These are phyloP conservation scores for Ilex asprella DNA, from an alignment of 257 asterid species.

Conservation along the genomic window DNA sequence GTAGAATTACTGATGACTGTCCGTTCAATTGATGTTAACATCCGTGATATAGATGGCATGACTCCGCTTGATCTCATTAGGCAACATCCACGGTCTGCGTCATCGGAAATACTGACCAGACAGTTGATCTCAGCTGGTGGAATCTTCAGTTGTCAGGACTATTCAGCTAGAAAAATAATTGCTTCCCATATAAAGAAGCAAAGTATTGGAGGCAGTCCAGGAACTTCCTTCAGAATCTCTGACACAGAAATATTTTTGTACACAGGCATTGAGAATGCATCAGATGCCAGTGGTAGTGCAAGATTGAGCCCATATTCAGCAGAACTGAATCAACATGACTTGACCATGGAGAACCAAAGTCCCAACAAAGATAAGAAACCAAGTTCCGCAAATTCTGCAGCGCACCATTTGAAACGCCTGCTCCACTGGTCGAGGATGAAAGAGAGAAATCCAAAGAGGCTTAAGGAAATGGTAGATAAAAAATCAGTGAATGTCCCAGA, in stretches of 20 bases:
- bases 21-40: conserved; percentile 47
- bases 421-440: conserved; percentile 67
- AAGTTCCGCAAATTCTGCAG: conserved; percentile 30
- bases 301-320: conserved; percentile 35
- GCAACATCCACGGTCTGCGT: conserved; percentile 59
- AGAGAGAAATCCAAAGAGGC: conserved; percentile 19
- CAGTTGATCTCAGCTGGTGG: conserved; percentile 85
- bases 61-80: conserved; percentile 76
- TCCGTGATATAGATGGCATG: conserved; percentile 58
- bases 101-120: conserved; percentile 56
- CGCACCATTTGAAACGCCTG: conserved; percentile 47
- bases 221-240: conserved; percentile 72
- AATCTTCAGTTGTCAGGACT: conserved; percentile 55
- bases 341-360: conserved; percentile 16
- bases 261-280: conserved; percentile 55
- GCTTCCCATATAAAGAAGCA: conserved; percentile 75
- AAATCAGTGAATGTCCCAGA: conserved; percentile 19
- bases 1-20: conserved; percentile 73
- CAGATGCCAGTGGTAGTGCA: conserved; percentile 35
- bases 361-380: conserved; percentile 25
- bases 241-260: conserved; percentile 67
- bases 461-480: conserved; percentile 25
- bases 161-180: conserved; percentile 56
- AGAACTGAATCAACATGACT: conserved; percentile 25
- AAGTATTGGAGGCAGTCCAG: conserved; percentile 72